These are phyloP conservation scores for Dalbergia cochinchinensis DNA, from an alignment of 306 rosid genomes.

Conservation along the genomic window DNA sequence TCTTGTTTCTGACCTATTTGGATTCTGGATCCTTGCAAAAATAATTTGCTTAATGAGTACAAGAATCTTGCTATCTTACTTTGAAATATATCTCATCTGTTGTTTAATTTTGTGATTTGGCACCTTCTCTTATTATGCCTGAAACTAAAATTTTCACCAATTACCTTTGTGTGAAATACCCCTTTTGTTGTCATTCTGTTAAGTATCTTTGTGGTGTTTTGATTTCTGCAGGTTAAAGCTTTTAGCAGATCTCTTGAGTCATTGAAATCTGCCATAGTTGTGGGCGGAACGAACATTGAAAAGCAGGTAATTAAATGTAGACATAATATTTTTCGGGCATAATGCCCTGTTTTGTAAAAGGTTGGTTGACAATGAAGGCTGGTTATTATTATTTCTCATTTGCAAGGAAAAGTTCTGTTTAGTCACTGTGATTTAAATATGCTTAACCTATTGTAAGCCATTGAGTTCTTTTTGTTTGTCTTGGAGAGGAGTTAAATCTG, in stretches of 20 bases:
- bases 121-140: constrained; percentile 13
- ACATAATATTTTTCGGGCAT: constrained; percentile 8
- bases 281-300: constrained; percentile 85
- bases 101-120: constrained; percentile 19
- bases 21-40: constrained; percentile 11
- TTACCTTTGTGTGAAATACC: neutral
- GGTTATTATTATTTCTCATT: constrained; percentile 8
- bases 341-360: constrained; percentile 16
- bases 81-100: neutral
- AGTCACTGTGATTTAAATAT: neutral
- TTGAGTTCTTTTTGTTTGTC: neutral
- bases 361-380: neutral
- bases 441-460: too few species aligned
- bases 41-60: constrained; percentile 10
- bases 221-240: constrained; percentile 77
- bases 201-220: constrained; percentile 43
- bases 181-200: constrained; percentile 7
- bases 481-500: constrained; percentile 26
- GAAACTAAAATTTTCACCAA: constrained; percentile 1
- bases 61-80: constrained; percentile 22
- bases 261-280: constrained; percentile 83
- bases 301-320: constrained; percentile 72
- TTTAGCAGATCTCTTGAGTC: constrained; percentile 81
- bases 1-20: constrained; percentile 14
- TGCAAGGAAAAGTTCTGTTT: constrained; percentile 22